Evolutionary conservation across 768 basidiomycete species (phyloP).

Genomic region (Auriscalpium vulgare): DNA sequence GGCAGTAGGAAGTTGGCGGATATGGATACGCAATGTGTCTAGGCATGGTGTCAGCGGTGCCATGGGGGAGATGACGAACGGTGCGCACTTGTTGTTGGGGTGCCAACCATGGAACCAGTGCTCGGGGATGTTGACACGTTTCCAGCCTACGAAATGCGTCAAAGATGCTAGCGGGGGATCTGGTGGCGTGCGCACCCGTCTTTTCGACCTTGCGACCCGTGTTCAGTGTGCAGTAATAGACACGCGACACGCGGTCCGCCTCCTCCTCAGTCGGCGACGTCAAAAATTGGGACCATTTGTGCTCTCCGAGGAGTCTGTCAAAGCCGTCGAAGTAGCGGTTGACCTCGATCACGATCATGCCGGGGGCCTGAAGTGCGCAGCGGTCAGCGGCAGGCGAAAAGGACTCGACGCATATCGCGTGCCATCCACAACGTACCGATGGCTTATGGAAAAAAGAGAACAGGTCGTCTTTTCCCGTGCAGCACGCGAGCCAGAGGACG

Average conservation of each 20-base stretch:
- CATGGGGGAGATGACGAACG: background rate
- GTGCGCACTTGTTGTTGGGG: slow-evolving; percentile 22
- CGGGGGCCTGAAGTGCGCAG: slow-evolving; percentile 27
- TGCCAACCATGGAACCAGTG: slow-evolving; percentile 31
- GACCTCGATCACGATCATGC: slow-evolving; percentile 39
- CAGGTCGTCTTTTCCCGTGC: slow-evolving; percentile 27
- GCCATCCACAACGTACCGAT: slow-evolving; percentile 24
- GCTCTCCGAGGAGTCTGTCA: slow-evolving; percentile 32
- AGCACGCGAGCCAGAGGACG: slow-evolving; percentile 36
- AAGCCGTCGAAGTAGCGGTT: slow-evolving; percentile 23
- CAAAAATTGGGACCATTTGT: slow-evolving; percentile 36
- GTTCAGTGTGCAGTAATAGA: slow-evolving; percentile 34
- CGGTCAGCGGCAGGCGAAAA: background rate
- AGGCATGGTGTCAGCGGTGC: background rate
- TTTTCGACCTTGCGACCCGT: slow-evolving; percentile 37
- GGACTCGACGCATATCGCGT: background rate
- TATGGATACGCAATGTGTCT: slow-evolving; percentile 29
- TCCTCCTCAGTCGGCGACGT: slow-evolving; percentile 24
- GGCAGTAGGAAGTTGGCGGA: slow-evolving; percentile 30
- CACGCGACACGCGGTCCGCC: slow-evolving; percentile 18
- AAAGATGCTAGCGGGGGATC: background rate
- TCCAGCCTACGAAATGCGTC: slow-evolving; percentile 32
- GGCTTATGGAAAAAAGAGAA: slow-evolving; percentile 39
- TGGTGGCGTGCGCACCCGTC: slow-evolving; percentile 26
- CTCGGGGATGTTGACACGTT: slow-evolving; percentile 36